Base-by-base conservation (phyloP, 306 rosid genomes). In the Glycine latifolia region DNA sequence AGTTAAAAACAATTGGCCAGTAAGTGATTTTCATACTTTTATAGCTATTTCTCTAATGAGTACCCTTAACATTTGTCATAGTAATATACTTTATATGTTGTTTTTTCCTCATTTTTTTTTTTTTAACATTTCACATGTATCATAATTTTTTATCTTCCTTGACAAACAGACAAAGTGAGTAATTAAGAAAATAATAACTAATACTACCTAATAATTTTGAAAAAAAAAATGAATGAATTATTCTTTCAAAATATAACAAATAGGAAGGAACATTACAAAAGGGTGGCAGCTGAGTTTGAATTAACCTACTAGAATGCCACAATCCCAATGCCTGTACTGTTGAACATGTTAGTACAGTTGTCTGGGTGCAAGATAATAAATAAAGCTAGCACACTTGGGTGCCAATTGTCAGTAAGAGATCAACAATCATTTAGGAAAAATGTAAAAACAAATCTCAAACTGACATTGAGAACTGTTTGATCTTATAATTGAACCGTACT, bases 291-390 rank as follows among this genome's bases (percentile, higher is more conserved):
- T 16, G 31, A 41, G 62, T 76, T 48, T 72, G 20, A 73, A 72
- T 55, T 73, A 43, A 44, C 0, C 41, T 10, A 67, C 10, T 59
- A 26, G 52, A 79, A 63, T 55, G 56, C 67, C 73, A 70, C 77
- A 75, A 79, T 71, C 82, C 69, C 78, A 70, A 79, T 76, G 82
- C 10, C 60, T 79, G 63, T 75, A 70, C 82, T 70, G 68, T 52
- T 74, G 47, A 79, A 76, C 77, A 79, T 83, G 85, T 79, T 71
- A 55, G 82, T 80, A 76, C 86, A 83, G 85, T 76, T 82, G 84
- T 83, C 80, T 16, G 14, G 14, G 53, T 56, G 44, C 77, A 37
- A 55, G 8, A 20, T 78, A 47, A 43, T 20, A 76, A 60, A 60
- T 59, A 68, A 73, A 67, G 33, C n/a, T 8, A 58, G 2, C 69